These are phyloP conservation scores for Geotrichum citri-aurantii DNA, from an alignment of 1,139 yeast genomes.

Conservation along the genomic window DNA sequence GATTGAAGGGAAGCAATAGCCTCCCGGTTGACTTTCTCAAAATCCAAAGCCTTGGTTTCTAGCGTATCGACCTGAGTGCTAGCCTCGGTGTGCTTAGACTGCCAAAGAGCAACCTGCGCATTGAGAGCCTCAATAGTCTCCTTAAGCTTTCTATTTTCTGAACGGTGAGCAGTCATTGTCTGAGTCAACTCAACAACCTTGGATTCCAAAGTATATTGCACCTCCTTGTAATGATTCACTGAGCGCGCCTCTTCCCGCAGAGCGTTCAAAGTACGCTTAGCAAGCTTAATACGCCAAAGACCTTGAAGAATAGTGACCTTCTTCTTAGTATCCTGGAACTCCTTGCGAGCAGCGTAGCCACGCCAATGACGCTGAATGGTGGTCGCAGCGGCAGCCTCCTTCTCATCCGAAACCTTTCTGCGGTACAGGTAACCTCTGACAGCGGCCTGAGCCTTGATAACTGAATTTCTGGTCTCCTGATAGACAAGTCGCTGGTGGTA, in stretches of 20 bases:
- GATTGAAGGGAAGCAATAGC: constrained; percentile 43
- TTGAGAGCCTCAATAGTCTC: constrained; percentile 52
- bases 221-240: constrained; percentile 83
- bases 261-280: constrained; percentile 55
- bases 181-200: constrained; percentile 94
- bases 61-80: constrained; percentile 29
- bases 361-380: constrained; percentile 65
- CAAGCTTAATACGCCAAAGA: constrained; percentile 68
- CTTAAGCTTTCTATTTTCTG: constrained; percentile 70
- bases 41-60: constrained; percentile 50
- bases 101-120: constrained; percentile 34
- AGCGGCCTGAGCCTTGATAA: constrained; percentile 58
- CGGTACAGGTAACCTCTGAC: constrained; percentile 64
- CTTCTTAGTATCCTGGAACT: constrained; percentile 40
- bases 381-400: constrained; percentile 58
- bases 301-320: constrained; percentile 72
- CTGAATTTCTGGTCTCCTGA: constrained; percentile 43
- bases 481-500: constrained; percentile 47
- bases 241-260: constrained; percentile 84
- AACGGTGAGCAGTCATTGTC: constrained; percentile 66
- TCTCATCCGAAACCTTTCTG: constrained; percentile 42
- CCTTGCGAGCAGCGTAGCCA: constrained; percentile 48
- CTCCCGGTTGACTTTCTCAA: constrained; percentile 50
- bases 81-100: constrained; percentile 31
- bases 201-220: constrained; percentile 86